Evolutionary conservation across 257 asterid genomes (phyloP), one percentile per base, ranked within the genome.

Genomic region (Solanum dulcamara): DNA sequence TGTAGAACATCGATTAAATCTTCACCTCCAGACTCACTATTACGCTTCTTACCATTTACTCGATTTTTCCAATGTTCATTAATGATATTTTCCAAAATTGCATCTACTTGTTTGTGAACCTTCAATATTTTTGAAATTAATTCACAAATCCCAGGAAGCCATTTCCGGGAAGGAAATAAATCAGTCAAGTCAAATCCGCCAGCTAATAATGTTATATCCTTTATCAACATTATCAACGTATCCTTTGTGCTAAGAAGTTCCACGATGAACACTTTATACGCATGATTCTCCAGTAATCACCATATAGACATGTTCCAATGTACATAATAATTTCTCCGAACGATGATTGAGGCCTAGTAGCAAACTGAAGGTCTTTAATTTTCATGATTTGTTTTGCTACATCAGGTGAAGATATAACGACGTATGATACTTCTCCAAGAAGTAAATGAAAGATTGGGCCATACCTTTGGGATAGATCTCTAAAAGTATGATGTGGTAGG

Each of bases 321-420:
- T 68, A 84, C 48, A 51, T 71, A 3, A 72, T n/a, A 10, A 40
- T 57, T 10, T 74, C 55, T 6, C 42, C 38, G 6, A n/a, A 7
- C 48, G 66, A 6, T 24, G 14, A 30, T 17, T 44, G 28, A 37
- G 85, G 85, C 57, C 83, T 71, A 33, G 44, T 38, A 26, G 83
- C 75, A 35, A 72, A 75, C 24, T 15, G 6, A 11, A 85, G 80
- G 10, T 70, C 75, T 32, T 53, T 44, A 3, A 33, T 33, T 85
- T 59, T 85, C 62, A 74, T 15, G 9, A 85, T 22, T 18, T 85
- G 48, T 44, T 32, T 85, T 3, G 68, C 87, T 26, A 46, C 15
- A 18, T 79, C 66, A n/a, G 84, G 66, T 8, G 84, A 85, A 9
- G 84, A 85, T 48, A 79, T 66, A 30, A 85, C 57, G 18, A 85